Base-by-base conservation (phyloP, 352 stramenopile genomes). In the Globisporangium cylindrosporum region DNA sequence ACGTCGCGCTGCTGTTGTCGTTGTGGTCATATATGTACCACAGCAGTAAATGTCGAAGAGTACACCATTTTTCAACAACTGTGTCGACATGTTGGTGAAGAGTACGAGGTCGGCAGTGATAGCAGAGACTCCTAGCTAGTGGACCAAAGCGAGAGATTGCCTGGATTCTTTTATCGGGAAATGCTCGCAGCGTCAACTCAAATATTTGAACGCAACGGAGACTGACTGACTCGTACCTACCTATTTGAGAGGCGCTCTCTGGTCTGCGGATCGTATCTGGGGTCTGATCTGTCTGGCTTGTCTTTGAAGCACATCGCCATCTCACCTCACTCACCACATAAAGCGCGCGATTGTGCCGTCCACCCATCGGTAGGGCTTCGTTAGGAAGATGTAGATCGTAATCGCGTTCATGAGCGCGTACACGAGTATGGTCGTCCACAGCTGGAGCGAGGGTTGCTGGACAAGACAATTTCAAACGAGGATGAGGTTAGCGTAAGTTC, bases 311-410 rank as follows among this genome's bases (percentile, higher is more conserved):
- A 20, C 6, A n/a, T 20, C 4, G 15, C 15, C 4, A 49, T 49
- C 41, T 49, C 38, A 46, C 0, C 6, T 29, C 24, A 59, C 10
- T 85, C 73, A 97, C 89, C 89, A 97, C 88, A 97, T 95, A 72
- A 97, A 97, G 27, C 88, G 81, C 18, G 82, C 89, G 38, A 73
- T 86, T 1, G 82, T 83, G 48, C 87, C 89, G 66, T 97, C 88
- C 9, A 84, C 83, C 89, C 89, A 97, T 25, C 32, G 61, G 64
- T 92, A 97, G 1, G 89, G 83, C 12, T 71, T 75, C 59, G 81
- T 80, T 12, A 95, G 46, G 66, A 92, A 97, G 5, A 93, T 66
- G 73, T 90, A 92, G 63, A 94, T 41, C 46, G 88, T 95, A 32
- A 73, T 55, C 14, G 69, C 65, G 66, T 97, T 97, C 14, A 92